phyloP scores from a whole-genome alignment of 139 green algal genomes.

The Volvox reticuliferus region DNA sequence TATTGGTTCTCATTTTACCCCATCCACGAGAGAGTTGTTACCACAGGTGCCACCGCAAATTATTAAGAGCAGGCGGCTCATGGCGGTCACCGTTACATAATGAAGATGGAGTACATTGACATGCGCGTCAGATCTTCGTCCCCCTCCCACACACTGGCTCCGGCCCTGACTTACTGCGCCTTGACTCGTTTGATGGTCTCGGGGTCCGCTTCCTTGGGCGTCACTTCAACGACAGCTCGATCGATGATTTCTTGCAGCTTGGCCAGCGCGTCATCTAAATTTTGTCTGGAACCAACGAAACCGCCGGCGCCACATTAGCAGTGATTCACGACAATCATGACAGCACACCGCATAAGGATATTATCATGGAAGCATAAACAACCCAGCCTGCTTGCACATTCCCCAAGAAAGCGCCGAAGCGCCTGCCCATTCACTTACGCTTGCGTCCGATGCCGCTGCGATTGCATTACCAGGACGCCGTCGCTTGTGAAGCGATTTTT shows the following conservation, averaged over 20 bases:
- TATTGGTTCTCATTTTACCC: too few relatives aligned
- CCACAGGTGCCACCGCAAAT: too few relatives aligned
- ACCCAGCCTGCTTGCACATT: too few relatives aligned
- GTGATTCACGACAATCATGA: too few relatives aligned
- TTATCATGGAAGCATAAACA: too few relatives aligned
- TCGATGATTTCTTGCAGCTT: constrained; percentile 94
- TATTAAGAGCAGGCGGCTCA: too few relatives aligned
- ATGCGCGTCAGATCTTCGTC: neutral
- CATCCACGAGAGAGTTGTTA: too few relatives aligned
- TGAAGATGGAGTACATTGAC: too few relatives aligned
- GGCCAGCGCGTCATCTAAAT: constrained; percentile 90
- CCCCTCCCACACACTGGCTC: neutral
- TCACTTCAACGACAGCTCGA: constrained; percentile 78
- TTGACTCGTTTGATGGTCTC: constrained; percentile 78
- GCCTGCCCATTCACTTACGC: constrained; percentile 64
- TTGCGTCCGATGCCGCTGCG: constrained; percentile 87
- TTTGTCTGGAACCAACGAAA: constrained; percentile 73
- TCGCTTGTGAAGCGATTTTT: constrained; percentile 96
- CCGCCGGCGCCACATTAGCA: too few relatives aligned
- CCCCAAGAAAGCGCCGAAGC: too few relatives aligned
- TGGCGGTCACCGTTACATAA: too few relatives aligned
- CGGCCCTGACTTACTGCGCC: constrained; percentile 71
- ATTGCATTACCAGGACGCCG: constrained; percentile 91
- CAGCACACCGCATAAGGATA: too few relatives aligned
- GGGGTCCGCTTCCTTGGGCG: constrained; percentile 80